phyloP scores from a whole-genome alignment of 2,329 filamentous ascomycete genomes.

The Phoma herbarum region DNA sequence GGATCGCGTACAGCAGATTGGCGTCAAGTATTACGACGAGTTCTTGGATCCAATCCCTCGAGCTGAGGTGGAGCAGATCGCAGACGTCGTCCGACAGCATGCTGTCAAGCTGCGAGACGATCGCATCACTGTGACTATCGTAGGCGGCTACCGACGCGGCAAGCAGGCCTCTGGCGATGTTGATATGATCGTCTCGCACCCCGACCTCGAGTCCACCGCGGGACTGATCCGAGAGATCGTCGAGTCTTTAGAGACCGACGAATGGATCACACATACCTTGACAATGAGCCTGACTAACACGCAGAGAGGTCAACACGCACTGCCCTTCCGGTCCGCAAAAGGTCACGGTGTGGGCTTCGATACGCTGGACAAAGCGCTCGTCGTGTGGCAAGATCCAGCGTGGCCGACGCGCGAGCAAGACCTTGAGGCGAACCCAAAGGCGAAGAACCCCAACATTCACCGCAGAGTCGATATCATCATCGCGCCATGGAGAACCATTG shows the following conservation, averaged over 20 bases:
- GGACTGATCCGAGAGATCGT: conserved; percentile 79
- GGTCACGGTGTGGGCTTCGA: conserved; percentile 73
- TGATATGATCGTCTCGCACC: conserved; percentile 85
- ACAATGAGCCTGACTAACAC: conserved; percentile 74
- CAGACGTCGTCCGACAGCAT: conserved; percentile 68
- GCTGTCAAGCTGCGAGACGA: conserved; percentile 69
- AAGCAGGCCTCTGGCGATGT: conserved; percentile 80
- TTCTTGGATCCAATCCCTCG: conserved; percentile 77
- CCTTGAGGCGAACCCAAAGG: conserved; percentile 45
- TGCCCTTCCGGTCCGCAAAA: conserved; percentile 61
- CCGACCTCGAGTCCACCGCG: conserved; percentile 71
- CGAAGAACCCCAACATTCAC: conserved; percentile 76
- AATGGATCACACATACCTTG: conserved; percentile 84
- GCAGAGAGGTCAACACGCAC: conserved; percentile 73
- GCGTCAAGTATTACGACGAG: conserved; percentile 92
- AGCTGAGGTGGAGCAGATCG: conserved; percentile 76
- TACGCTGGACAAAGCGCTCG: conserved; percentile 87
- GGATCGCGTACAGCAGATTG: conserved; percentile 87
- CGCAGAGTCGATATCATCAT: conserved; percentile 92
- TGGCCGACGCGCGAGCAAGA: conserved; percentile 53
- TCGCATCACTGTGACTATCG: conserved; percentile 68
- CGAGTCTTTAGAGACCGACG: conserved; percentile 70
- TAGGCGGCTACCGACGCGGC: conserved; percentile 83
- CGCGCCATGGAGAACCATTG: conserved; percentile 85
- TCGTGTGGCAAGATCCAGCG: conserved; percentile 84